A percentile compares a stretch with the other conserved stretches of the same genome.
Evolutionary conservation across 1,284 basidiomycete species (phyloP).

Genomic region (Pseudozyma hubeiensis): DNA sequence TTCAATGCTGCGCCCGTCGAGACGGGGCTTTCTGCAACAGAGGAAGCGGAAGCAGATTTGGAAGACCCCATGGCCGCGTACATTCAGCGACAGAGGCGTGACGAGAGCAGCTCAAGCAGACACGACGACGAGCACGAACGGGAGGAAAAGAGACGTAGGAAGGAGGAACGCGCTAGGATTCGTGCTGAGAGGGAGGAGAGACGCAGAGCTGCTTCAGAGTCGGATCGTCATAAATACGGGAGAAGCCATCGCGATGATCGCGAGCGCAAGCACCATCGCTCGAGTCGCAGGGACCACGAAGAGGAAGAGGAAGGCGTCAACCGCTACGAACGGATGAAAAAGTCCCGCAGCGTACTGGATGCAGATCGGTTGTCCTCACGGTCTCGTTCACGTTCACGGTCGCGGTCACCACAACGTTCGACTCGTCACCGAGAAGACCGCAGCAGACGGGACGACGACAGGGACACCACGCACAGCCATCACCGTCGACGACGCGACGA

Average conservation of each 20-base stretch:
- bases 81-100: slow-evolving; percentile 62
- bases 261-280: slow-evolving; percentile 1
- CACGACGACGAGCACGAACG: slow-evolving; percentile 24
- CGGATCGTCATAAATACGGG: background rate
- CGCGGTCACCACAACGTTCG: slow-evolving; percentile 4
- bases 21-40: slow-evolving; percentile 22
- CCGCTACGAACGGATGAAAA: slow-evolving; percentile 35
- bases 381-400: slow-evolving; percentile 7
- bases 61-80: slow-evolving; percentile 98
- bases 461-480: background rate
- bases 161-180: slow-evolving; percentile 58
- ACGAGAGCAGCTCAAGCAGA: slow-evolving; percentile 22
- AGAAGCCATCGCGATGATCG: background rate
- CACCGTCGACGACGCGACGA: background rate
- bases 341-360: slow-evolving; percentile 25
- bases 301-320: slow-evolving; percentile 17
- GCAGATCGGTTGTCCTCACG: background rate
- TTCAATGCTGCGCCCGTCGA: slow-evolving; percentile 59
- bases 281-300: background rate
- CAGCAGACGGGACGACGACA: slow-evolving; percentile 2
- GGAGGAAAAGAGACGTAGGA: slow-evolving; percentile 52
- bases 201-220: background rate
- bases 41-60: slow-evolving; percentile 77
- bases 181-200: slow-evolving; percentile 32
- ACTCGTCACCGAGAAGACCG: background rate